Percentiles rank a stretch among this genome's conserved stretches.
Conservation (phyloP, 805 yeast genomes). For the Candida manassasensis region DNA sequence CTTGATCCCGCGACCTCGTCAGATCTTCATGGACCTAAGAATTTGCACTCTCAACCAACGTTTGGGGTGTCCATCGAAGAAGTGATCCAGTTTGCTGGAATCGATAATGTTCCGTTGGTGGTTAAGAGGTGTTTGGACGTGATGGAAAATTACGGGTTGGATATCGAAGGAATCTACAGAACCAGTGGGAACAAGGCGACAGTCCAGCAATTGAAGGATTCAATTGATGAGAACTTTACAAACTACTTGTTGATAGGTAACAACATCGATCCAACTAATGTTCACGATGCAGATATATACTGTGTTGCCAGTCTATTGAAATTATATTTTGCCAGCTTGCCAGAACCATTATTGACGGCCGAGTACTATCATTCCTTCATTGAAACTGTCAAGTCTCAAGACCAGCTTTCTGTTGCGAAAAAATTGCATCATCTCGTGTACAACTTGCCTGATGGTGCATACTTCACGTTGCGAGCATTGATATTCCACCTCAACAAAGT, state of each 20-base stretch:
- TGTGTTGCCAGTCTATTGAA: constrained; percentile 85
- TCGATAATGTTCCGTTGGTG: constrained; percentile 86
- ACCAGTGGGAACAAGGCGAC: constrained; percentile 74
- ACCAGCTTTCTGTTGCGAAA: constrained; percentile 48
- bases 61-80: constrained; percentile 84
- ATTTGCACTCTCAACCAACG: constrained; percentile 37
- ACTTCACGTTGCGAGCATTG: constrained; percentile 82
- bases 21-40: constrained; percentile 7
- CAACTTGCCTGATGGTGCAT: constrained; percentile 90
- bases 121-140: constrained; percentile 86
- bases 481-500: constrained; percentile 81
- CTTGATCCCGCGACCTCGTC: constrained; percentile 13
- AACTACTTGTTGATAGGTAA: constrained; percentile 45
- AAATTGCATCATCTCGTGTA: constrained; percentile 86
- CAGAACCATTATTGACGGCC: constrained; percentile 76
- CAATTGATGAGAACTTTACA: constrained; percentile 73
- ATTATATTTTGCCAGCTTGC: constrained; percentile 75
- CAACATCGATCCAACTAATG: constrained; percentile 35
- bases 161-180: constrained; percentile 86
- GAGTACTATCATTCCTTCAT: constrained; percentile 60
- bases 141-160: constrained; percentile 78
- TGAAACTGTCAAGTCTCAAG: constrained; percentile 55
- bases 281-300: constrained; percentile 77
- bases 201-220: constrained; percentile 65
- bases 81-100: constrained; percentile 69